phyloP scores from a whole-genome alignment of 495 filamentous ascomycete species.

The Poronia punctata region DNA sequence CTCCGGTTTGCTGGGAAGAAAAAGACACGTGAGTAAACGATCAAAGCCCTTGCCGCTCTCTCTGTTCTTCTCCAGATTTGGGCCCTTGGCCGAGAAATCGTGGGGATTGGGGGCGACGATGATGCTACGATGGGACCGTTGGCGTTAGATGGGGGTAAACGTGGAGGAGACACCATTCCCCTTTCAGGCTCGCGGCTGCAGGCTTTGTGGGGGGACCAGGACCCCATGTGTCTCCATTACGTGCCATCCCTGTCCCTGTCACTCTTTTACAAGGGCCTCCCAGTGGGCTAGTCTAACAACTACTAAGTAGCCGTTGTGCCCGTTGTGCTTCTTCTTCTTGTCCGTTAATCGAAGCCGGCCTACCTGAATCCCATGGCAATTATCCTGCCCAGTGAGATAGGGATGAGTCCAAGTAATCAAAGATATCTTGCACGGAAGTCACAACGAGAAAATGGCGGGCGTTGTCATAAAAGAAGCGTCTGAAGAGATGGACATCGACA shows the following conservation, averaged over 20 bases:
- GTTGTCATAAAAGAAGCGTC: not conserved
- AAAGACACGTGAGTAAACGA: no score
- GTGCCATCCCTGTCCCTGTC: not conserved
- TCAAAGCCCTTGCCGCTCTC: no score
- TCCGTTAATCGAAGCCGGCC: conserved; percentile 3
- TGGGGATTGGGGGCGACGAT: not conserved
- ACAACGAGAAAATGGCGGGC: conserved; percentile 1
- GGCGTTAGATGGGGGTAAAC: conserved; percentile 8
- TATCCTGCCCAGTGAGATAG: conserved; percentile 2
- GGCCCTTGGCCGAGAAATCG: conserved; percentile 5
- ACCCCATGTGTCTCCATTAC: conserved; percentile 6
- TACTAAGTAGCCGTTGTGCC: conserved; percentile 6
- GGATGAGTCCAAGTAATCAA: conserved; percentile 3
- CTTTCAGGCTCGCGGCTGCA: conserved; percentile 4
- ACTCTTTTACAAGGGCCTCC: no score
- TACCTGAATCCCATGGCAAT: conserved; percentile 5
- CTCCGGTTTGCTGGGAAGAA: no score
- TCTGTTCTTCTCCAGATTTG: conserved; percentile 5
- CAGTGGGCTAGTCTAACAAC: no score
- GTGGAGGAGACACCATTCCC: conserved; percentile 8
- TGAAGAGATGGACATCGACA: conserved; percentile 14
- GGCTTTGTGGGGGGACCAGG: conserved; percentile 5
- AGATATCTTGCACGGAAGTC: not conserved
- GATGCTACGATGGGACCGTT: not conserved
- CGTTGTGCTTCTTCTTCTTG: conserved; percentile 1